phyloP scores from a whole-genome alignment of 345 rosid species.

The Cardamine resedifolia region DNA sequence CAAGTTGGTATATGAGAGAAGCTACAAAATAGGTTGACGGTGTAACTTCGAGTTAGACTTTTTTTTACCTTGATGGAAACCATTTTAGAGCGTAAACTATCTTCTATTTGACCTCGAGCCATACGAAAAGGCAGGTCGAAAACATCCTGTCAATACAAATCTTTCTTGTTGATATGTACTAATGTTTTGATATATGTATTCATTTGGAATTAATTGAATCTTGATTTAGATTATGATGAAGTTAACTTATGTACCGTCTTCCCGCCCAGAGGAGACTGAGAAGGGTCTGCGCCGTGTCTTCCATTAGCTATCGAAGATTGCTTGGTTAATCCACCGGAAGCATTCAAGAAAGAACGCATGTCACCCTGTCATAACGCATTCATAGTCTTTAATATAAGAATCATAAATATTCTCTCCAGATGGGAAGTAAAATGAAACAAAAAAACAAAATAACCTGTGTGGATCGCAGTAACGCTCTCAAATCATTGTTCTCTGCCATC shows the following conservation, averaged over 20 bases:
- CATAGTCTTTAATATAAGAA: not conserved
- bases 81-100: constrained; percentile 88
- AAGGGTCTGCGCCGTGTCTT: constrained; percentile 53
- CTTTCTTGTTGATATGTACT: not conserved
- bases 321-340: not conserved
- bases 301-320: constrained; percentile 47
- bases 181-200: not conserved
- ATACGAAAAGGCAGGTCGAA: constrained; percentile 90
- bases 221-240: constrained; percentile 12
- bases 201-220: not conserved
- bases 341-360: constrained; percentile 89
- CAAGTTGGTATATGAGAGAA: not conserved
- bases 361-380: constrained; percentile 54
- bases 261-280: constrained; percentile 96
- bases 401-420: not conserved
- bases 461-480: constrained; percentile 85
- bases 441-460: constrained; percentile 58
- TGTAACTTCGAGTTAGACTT: not conserved
- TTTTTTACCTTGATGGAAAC: constrained; percentile 78
- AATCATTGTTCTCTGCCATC: constrained; percentile 80
- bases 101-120: constrained; percentile 98
- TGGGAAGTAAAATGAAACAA: not conserved
- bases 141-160: constrained; percentile 58
- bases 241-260: constrained; percentile 61
- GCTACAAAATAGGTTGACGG: not conserved